Evolutionary conservation across 345 rosid species (phyloP).

Genomic region (Citrus hindsii): DNA sequence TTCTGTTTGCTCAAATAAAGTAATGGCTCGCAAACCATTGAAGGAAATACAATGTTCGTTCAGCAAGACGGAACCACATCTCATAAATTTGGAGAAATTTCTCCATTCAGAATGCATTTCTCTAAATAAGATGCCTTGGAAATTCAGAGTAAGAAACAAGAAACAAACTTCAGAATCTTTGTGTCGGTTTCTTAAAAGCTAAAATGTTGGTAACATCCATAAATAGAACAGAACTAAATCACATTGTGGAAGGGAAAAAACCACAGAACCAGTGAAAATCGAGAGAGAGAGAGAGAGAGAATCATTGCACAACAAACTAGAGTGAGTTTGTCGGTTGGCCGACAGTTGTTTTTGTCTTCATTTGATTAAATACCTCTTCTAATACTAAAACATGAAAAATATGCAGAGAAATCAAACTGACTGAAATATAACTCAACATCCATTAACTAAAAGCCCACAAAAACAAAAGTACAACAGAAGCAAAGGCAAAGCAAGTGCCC

Average conservation of each 20-base stretch:
- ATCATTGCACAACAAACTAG: not conserved
- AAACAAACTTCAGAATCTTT: not conserved
- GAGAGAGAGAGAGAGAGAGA: not conserved
- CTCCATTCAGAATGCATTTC: not conserved
- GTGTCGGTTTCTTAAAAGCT: not conserved
- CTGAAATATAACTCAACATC: no score
- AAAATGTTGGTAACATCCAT: not conserved
- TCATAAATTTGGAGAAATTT: not conserved
- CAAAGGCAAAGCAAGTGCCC: not conserved
- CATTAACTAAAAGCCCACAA: not conserved
- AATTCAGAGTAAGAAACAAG: not conserved
- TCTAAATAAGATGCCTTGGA: not conserved
- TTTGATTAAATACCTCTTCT: constrained; percentile 7
- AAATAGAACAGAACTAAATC: not conserved
- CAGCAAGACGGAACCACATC: not conserved
- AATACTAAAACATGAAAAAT: not conserved
- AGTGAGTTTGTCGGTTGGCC: constrained; percentile 4
- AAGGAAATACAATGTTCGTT: not conserved
- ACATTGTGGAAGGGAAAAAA: not conserved
- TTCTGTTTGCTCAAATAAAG: not conserved
- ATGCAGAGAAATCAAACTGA: constrained; percentile 3
- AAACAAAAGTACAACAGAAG: not conserved
- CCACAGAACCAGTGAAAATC: not conserved
- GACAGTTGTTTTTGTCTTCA: constrained; percentile 1
- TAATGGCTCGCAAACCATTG: not conserved